These are phyloP conservation scores for Didymella pinodella DNA, from an alignment of 2,329 filamentous ascomycete genomes.

Conservation along the genomic window DNA sequence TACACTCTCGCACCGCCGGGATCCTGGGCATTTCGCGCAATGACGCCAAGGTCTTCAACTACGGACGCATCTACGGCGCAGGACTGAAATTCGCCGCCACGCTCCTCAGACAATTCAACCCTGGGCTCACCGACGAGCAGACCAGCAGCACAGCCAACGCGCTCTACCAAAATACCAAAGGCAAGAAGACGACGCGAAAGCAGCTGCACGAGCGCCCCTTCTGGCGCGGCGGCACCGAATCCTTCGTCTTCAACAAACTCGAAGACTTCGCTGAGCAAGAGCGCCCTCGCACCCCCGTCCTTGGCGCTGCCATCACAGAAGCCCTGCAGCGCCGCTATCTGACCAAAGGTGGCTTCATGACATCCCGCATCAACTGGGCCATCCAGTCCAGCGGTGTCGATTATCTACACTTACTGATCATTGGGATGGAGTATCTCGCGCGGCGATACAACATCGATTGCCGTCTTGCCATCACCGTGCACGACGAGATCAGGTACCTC, in stretches of 20 bases:
- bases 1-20: slow-evolving; percentile 90
- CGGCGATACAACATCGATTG: slow-evolving; percentile 85
- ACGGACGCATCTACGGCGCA: slow-evolving; percentile 98
- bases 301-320: slow-evolving; percentile 95
- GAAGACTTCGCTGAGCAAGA: slow-evolving; percentile 98
- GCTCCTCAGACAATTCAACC: slow-evolving; percentile 92
- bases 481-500: slow-evolving; percentile 96
- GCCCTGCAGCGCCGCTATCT: slow-evolving; percentile 89
- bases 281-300: slow-evolving; percentile 84
- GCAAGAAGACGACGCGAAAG: slow-evolving; percentile 80
- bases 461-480: slow-evolving; percentile 89
- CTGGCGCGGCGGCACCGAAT: slow-evolving; percentile 96
- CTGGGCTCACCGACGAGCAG: slow-evolving; percentile 77
- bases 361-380: slow-evolving; percentile 97
- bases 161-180: slow-evolving; percentile 90
- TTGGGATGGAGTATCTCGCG: slow-evolving; percentile 92
- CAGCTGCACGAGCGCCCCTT: slow-evolving; percentile 76
- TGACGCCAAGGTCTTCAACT: slow-evolving; percentile 97
- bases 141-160: slow-evolving; percentile 78
- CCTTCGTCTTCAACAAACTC: slow-evolving; percentile 96
- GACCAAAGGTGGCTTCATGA: slow-evolving; percentile 89
- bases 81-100: slow-evolving; percentile 92
- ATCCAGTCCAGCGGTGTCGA: slow-evolving; percentile 98
- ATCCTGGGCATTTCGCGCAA: slow-evolving; percentile 95
- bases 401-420: slow-evolving; percentile 91